Conservation (phyloP, 371 early-diverging fungal species). For the Catenaria anguillulae region DNA sequence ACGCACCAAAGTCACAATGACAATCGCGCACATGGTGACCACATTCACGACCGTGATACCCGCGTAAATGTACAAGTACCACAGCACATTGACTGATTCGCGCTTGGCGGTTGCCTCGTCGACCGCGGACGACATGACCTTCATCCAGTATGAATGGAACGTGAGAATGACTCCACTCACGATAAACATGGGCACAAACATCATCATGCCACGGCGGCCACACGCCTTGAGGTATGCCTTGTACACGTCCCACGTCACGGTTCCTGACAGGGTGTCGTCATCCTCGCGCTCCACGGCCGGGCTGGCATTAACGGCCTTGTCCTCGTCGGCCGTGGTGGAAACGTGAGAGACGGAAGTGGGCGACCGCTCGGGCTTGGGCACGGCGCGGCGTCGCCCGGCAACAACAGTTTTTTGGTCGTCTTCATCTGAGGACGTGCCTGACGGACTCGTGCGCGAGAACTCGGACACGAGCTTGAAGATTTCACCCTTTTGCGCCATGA, state of each 20-base stretch:
- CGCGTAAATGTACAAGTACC: neutral
- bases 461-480: neutral
- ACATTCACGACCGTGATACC: neutral
- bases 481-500: slow-evolving; percentile 44
- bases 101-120: neutral
- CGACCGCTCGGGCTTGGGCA: too few relatives aligned
- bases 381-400: slow-evolving; percentile 28
- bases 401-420: too few relatives aligned
- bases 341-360: too few relatives aligned
- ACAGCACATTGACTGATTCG: neutral
- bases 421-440: too few relatives aligned
- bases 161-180: neutral
- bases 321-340: too few relatives aligned
- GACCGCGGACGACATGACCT: neutral
- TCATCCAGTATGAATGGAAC: neutral
- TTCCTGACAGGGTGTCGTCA: slow-evolving; percentile 25
- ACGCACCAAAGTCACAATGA: neutral
- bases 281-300: slow-evolving; percentile 35
- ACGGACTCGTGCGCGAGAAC: neutral
- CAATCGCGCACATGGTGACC: neutral
- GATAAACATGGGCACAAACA: neutral
- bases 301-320: neutral
- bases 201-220: slow-evolving; percentile 15
- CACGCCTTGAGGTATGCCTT: slow-evolving; percentile 42
- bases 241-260: slow-evolving; percentile 55